Evolutionary conservation across 2,329 filamentous ascomycete species (phyloP).

Genomic region (Sporothrix luriei): DNA sequence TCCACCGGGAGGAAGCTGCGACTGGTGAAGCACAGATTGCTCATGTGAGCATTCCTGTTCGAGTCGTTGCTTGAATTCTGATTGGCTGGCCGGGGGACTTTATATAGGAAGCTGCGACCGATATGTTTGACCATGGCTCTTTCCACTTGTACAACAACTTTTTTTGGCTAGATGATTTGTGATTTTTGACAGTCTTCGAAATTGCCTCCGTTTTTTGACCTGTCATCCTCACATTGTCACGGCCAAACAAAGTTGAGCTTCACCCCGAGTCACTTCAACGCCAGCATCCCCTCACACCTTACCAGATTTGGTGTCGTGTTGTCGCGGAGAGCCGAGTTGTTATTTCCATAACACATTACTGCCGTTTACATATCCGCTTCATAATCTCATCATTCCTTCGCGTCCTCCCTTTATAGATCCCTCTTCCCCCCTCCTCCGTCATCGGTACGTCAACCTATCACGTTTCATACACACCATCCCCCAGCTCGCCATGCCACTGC

Average conservation of each 20-base stretch:
- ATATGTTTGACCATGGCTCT: background rate
- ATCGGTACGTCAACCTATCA: slow-evolving; percentile 8
- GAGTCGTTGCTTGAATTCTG: background rate
- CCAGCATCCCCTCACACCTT: background rate
- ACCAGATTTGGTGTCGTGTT: too few relatives aligned
- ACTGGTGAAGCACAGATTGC: slow-evolving; percentile 14
- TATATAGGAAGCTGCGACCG: slow-evolving; percentile 26
- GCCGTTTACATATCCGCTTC: background rate
- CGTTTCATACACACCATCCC: background rate
- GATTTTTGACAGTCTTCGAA: background rate
- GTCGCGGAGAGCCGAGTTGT: background rate
- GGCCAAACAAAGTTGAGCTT: background rate
- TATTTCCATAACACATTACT: background rate
- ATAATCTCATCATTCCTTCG: background rate
- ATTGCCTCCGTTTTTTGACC: too few relatives aligned
- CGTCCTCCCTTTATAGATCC: too few relatives aligned
- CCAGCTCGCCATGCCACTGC: slow-evolving; percentile 12
- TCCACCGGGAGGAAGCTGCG: slow-evolving; percentile 21
- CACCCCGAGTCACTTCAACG: too few relatives aligned
- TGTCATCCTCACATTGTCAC: background rate
- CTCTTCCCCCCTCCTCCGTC: background rate
- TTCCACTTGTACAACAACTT: slow-evolving; percentile 21
- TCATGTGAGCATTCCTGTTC: slow-evolving; percentile 16
- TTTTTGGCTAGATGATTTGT: background rate
- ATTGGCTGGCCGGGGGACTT: slow-evolving; percentile 8